Conservation (phyloP, 2,329 filamentous ascomycete species). For the Aspergillus tamarii region DNA sequence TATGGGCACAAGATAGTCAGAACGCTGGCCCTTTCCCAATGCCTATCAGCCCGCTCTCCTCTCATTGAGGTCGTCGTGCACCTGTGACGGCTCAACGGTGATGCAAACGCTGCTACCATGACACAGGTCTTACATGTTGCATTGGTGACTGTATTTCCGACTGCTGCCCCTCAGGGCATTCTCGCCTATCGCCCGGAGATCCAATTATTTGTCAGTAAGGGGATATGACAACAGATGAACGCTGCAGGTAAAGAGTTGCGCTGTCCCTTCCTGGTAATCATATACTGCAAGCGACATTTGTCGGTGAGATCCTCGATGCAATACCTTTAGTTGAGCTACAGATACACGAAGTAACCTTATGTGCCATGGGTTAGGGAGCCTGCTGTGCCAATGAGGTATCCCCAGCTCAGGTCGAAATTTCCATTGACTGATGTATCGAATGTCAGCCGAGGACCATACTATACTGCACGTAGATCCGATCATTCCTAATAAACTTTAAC, state of each 20-base stretch:
- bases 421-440: not conserved
- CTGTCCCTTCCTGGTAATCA: not conserved
- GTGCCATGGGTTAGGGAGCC: not conserved
- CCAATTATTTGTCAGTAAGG: not conserved
- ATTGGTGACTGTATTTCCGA: slow-evolving; percentile 2
- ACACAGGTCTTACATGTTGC: not conserved
- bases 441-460: not conserved
- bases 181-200: not conserved
- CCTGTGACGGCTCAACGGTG: slow-evolving; percentile 9
- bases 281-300: not conserved
- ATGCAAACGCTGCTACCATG: not conserved
- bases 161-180: not conserved
- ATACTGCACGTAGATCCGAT: slow-evolving; percentile 8
- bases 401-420: slow-evolving; percentile 4
- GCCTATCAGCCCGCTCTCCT: slow-evolving; percentile 1
- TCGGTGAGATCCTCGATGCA: not conserved
- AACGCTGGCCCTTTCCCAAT: not conserved
- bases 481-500: not conserved
- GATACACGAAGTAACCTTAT: not conserved
- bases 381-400: not conserved
- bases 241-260: not conserved
- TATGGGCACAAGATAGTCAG: not conserved
- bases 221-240: not conserved
- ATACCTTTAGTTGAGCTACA: not conserved
- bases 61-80: slow-evolving; percentile 3